These are phyloP conservation scores for Alternaria consortialis DNA, from an alignment of 2,329 filamentous ascomycete genomes.

Conservation along the genomic window DNA sequence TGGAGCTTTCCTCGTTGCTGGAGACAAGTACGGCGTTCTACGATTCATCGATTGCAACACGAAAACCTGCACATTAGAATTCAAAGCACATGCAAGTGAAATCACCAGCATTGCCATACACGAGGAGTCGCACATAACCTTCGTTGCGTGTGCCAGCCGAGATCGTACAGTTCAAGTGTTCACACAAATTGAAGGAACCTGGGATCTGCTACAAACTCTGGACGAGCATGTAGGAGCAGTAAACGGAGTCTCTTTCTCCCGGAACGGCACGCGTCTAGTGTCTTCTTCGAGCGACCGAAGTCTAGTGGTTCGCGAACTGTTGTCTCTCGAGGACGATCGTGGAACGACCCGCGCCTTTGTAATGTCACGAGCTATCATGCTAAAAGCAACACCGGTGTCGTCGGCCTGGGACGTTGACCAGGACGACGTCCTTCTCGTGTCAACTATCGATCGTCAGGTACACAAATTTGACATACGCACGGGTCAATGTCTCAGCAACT, in stretches of 20 bases:
- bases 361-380: slow-evolving; percentile 76
- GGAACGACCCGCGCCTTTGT: slow-evolving; percentile 76
- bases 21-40: slow-evolving; percentile 86
- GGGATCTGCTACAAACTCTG: slow-evolving; percentile 88
- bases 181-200: slow-evolving; percentile 63
- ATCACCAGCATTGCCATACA: slow-evolving; percentile 82
- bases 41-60: slow-evolving; percentile 71
- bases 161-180: slow-evolving; percentile 97
- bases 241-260: slow-evolving; percentile 76
- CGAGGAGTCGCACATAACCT: slow-evolving; percentile 68
- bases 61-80: slow-evolving; percentile 70
- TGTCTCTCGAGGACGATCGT: slow-evolving; percentile 70
- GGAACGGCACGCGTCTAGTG: slow-evolving; percentile 74
- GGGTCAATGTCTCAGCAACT: slow-evolving; percentile 74
- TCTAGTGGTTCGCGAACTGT: slow-evolving; percentile 80
- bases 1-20: slow-evolving; percentile 76
- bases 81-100: slow-evolving; percentile 86
- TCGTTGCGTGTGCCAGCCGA: slow-evolving; percentile 79
- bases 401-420: slow-evolving; percentile 76
- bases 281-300: slow-evolving; percentile 88
- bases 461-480: slow-evolving; percentile 69
- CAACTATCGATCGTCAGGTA: slow-evolving; percentile 69
- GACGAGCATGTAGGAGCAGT: slow-evolving; percentile 91
- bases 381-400: slow-evolving; percentile 87
- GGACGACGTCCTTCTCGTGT: slow-evolving; percentile 63